Base-by-base conservation (phyloP, 306 rosid genomes). In the Lathyrus sativus region DNA sequence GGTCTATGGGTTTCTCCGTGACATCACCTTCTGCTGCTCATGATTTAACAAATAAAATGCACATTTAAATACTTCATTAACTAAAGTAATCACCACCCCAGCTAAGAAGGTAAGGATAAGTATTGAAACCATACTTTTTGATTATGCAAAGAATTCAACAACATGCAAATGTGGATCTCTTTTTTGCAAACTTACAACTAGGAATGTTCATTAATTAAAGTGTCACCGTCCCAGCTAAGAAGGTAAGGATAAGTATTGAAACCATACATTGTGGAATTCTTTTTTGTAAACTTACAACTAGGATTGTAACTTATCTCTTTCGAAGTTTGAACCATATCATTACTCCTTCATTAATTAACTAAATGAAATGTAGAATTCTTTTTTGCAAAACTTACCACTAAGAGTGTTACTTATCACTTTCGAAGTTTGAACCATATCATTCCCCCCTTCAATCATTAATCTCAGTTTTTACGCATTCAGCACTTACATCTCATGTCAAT, bases 21-120 rank as follows among this genome's bases (percentile, higher is more conserved):
- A 76, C 70, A 67, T 91, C 99, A 74, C 85, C 82, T 81, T 91
- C 99, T 28, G 75, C 99, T 95, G 95, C 82, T 81, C 62, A 72
- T 43, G 48, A 68, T 65, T 71, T 22, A 62, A 59, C n/a, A 33
- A 82, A 15, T 22, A 74, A 66, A 79, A 68, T 6, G 24, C 39
- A 39, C 26, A 64, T 50, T 68, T 50, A 44, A 53, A 64, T 58
- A 37, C 67, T 41, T 37, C 57, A 69, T 38, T 22, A 9, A 74
- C 63, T 70, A 44, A 13, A 78, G 59, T 46, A 43, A 43, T 14
- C 49, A 62, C 42, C 26, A 58, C 33, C 65, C 53, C 12, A 8
- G 13, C 55, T 19, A 63, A 42, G 29, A 68, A 61, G 4, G 68
- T 33, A 78, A 29, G 33, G 10, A 74, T 12, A 37, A 24, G 37